Evolutionary conservation across 306 rosid genomes (phyloP).

Genomic region (Hylodesmum podocarpum): DNA sequence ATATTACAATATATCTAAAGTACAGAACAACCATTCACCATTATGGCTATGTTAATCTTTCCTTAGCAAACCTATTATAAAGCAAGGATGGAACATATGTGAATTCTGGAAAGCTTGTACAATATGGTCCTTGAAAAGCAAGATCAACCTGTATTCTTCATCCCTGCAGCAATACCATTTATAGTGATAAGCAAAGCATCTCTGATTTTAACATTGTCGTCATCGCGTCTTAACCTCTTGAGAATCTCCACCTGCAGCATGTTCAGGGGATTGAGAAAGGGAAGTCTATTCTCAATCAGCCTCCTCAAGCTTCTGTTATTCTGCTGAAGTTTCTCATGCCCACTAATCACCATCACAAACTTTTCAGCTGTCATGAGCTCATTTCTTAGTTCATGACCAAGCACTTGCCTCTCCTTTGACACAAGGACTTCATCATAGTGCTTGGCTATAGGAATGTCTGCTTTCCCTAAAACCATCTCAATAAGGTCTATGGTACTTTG

Average conservation of each 20-base stretch:
- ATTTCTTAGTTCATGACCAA: slow-evolving; percentile 60
- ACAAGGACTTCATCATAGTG: slow-evolving; percentile 96
- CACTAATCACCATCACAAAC: slow-evolving; percentile 69
- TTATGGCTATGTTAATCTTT: neutral
- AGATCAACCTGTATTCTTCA: slow-evolving; percentile 87
- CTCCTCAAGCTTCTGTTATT: slow-evolving; percentile 83
- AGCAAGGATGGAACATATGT: neutral
- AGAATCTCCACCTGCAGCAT: slow-evolving; percentile 92
- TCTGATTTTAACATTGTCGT: slow-evolving; percentile 67
- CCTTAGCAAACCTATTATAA: neutral
- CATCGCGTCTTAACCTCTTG: slow-evolving; percentile 77
- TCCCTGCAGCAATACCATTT: slow-evolving; percentile 95
- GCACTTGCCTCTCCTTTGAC: slow-evolving; percentile 60
- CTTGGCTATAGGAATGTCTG: slow-evolving; percentile 83
- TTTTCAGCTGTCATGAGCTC: slow-evolving; percentile 73
- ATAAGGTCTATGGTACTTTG: slow-evolving; percentile 85
- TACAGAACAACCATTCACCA: neutral
- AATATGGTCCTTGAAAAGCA: slow-evolving; percentile 29
- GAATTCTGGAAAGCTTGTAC: neutral
- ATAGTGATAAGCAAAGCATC: slow-evolving; percentile 93
- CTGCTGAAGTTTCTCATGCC: slow-evolving; percentile 75
- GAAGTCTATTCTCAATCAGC: slow-evolving; percentile 88
- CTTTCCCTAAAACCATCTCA: slow-evolving; percentile 94
- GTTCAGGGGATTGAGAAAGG: slow-evolving; percentile 89
- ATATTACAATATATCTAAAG: neutral